These are phyloP conservation scores for Zymoseptoria brevis DNA, from an alignment of 2,329 filamentous ascomycete genomes.

Conservation along the genomic window DNA sequence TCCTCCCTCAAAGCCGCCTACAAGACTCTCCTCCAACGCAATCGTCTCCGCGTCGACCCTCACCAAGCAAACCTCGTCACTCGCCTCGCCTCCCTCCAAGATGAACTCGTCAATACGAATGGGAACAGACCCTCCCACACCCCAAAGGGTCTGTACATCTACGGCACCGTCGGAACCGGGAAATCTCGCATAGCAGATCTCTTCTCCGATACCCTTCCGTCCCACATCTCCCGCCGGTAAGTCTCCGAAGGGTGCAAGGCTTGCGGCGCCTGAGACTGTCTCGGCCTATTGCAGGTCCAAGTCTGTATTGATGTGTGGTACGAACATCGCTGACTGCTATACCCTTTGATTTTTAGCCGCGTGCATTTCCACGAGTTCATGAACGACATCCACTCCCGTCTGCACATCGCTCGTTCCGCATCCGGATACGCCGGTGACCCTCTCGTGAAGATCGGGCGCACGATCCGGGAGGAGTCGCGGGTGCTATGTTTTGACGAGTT, in stretches of 20 bases:
- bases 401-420: constrained; percentile 58
- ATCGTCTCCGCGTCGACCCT: constrained; percentile 14
- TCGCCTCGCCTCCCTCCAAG: constrained; percentile 18
- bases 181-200: constrained; percentile 99
- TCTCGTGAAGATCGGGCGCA: constrained; percentile 68
- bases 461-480: constrained; percentile 75
- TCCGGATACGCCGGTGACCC: constrained; percentile 58
- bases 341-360: too few species aligned
- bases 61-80: constrained; percentile 17
- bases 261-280: too few species aligned
- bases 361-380: constrained; percentile 99
- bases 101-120: constrained; percentile 10
- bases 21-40: constrained; percentile 13
- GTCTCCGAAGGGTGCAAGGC: too few species aligned
- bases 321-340: too few species aligned
- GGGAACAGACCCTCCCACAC: neutral
- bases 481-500: constrained; percentile 98
- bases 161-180: constrained; percentile 90
- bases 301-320: too few species aligned
- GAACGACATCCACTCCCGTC: constrained; percentile 73
- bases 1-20: constrained; percentile 19
- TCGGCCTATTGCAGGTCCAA: too few species aligned
- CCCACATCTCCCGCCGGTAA: constrained; percentile 67
- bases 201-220: constrained; percentile 86
- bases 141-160: constrained; percentile 87